Conservation (phyloP, 2,329 filamentous ascomycete genomes). For the Aspergillus tanneri region DNA sequence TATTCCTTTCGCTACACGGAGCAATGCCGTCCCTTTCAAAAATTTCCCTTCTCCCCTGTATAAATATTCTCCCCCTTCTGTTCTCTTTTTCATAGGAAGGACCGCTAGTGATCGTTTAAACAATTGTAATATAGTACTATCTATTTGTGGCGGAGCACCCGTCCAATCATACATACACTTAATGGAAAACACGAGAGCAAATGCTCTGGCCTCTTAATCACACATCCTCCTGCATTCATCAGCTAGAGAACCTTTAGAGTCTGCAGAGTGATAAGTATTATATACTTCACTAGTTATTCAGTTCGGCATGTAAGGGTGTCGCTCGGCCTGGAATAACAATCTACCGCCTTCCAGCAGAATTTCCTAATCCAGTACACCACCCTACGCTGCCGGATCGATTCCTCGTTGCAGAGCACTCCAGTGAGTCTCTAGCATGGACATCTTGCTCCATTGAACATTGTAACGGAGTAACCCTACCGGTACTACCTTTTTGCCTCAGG, state of each 20-base stretch:
- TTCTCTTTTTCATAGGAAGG: constrained; percentile 25
- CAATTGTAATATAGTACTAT: constrained; percentile 38
- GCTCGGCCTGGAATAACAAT: constrained; percentile 27
- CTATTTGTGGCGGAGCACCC: constrained; percentile 16
- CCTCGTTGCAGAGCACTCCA: constrained; percentile 9
- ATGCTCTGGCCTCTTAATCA: background rate
- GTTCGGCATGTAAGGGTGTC: too few relatives aligned
- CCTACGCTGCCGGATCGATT: too few relatives aligned
- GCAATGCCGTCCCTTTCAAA: background rate
- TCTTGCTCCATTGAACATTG: constrained; percentile 3
- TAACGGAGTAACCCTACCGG: background rate
- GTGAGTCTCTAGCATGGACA: background rate
- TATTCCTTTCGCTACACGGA: background rate
- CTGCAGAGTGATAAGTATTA: too few relatives aligned
- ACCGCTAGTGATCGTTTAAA: constrained; percentile 23
- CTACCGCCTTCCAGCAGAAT: constrained; percentile 29
- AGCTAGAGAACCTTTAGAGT: too few relatives aligned
- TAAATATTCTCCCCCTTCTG: constrained; percentile 18
- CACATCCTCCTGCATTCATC: too few relatives aligned
- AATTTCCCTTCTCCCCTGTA: constrained; percentile 19
- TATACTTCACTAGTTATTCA: too few relatives aligned
- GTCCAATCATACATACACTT: constrained; percentile 24
- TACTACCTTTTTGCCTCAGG: background rate
- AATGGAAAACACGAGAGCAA: constrained; percentile 13
- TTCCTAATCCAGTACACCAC: too few relatives aligned